phyloP scores from a whole-genome alignment of 2,329 filamentous ascomycete genomes.

The Chalaropsis ovoidea region DNA sequence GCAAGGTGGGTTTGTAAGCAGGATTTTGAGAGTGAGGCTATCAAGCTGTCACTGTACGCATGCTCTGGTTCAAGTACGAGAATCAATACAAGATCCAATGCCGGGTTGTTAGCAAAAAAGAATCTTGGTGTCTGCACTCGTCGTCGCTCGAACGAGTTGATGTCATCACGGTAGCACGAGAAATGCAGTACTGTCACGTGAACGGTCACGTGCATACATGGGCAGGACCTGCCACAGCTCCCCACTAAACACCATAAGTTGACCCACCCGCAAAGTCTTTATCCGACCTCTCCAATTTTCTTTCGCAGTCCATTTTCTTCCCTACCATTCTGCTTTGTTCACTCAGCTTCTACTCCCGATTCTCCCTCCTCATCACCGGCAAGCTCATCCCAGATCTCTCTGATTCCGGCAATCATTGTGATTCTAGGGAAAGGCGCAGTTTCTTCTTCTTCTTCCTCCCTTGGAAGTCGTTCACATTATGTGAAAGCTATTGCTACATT shows the following conservation, averaged over 20 bases:
- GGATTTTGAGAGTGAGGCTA: no score
- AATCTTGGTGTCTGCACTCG: not conserved
- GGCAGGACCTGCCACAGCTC: not conserved
- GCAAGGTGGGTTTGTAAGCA: no score
- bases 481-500: slow-evolving; percentile 19
- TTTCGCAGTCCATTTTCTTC: not conserved
- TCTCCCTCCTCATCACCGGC: not conserved
- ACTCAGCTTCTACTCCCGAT: not conserved
- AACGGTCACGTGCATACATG: slow-evolving; percentile 12
- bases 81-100: no score
- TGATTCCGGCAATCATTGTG: slow-evolving; percentile 12
- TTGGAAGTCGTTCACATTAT: slow-evolving; percentile 20
- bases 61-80: no score
- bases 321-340: not conserved
- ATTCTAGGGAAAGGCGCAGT: not conserved
- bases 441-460: slow-evolving; percentile 12
- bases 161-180: slow-evolving; percentile 8
- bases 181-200: slow-evolving; percentile 13
- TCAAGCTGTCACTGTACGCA: no score
- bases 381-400: slow-evolving; percentile 1
- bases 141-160: not conserved
- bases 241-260: slow-evolving; percentile 16
- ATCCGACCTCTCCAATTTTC: slow-evolving; percentile 15
- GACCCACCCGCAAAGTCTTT: slow-evolving; percentile 25
- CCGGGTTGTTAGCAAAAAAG: not conserved